phyloP scores from a whole-genome alignment of 2,329 filamentous ascomycete species.

The Knoxdaviesia capensis region DNA sequence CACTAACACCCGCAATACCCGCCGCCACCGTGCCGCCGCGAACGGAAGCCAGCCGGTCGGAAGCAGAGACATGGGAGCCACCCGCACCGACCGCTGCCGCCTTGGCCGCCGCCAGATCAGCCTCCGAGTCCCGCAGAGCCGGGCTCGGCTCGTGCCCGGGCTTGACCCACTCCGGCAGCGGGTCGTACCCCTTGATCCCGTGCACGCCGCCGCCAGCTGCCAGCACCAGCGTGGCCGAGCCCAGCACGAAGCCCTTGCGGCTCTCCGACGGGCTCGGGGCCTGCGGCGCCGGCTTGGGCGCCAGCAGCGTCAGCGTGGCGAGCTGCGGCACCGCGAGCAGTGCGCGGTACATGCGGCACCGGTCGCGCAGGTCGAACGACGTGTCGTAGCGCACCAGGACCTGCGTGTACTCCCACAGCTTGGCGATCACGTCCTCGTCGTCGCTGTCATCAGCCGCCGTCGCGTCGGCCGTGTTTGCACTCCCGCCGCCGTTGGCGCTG shows the following conservation, averaged over 20 bases:
- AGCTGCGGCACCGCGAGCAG: slow-evolving; percentile 71
- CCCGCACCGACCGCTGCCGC: slow-evolving; percentile 15
- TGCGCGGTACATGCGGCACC: slow-evolving; percentile 70
- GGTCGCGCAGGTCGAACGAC: slow-evolving; percentile 86
- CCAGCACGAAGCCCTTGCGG: slow-evolving; percentile 57
- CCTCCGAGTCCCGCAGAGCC: slow-evolving; percentile 42
- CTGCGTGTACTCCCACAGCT: slow-evolving; percentile 69
- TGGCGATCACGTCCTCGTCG: slow-evolving; percentile 39
- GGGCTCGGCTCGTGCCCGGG: slow-evolving; percentile 63
- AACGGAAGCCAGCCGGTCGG: slow-evolving; percentile 42
- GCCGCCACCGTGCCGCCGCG: slow-evolving; percentile 14
- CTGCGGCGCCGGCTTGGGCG: slow-evolving; percentile 84
- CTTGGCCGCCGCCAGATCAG: slow-evolving; percentile 12
- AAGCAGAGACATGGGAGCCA: slow-evolving; percentile 29
- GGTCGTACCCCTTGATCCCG: slow-evolving; percentile 58
- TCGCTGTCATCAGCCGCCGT: slow-evolving; percentile 9
- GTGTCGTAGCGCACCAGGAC: slow-evolving; percentile 80
- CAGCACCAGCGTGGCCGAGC: slow-evolving; percentile 69
- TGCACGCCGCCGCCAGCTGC: slow-evolving; percentile 55
- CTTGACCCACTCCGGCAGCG: slow-evolving; percentile 68
- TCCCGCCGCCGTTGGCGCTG: slow-evolving; percentile 10
- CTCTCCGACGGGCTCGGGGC: slow-evolving; percentile 76
- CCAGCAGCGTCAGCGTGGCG: slow-evolving; percentile 74
- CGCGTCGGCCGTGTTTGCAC: slow-evolving; percentile 11
- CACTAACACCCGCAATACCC: slow-evolving; percentile 16